A percentile compares a stretch with the other conserved stretches of the same genome.
Evolutionary conservation across 164 flowering plant species (phyloP).

Genomic region (grape (Vitis vinifera)): ASM3070453v1 NC_081812.1:17185501-17186000

Average conservation of each 20-base stretch:
- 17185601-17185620: constrained; percentile 25
- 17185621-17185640: constrained; percentile 29
- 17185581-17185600: constrained; percentile 8
- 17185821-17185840: constrained; percentile 61
- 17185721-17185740: constrained; percentile 29
- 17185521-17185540: constrained; percentile 33
- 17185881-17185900: constrained; percentile 15
- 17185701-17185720: constrained; percentile 36
- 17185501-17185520: constrained; percentile 38
- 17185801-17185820: constrained; percentile 53
- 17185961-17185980: not conserved
- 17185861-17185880: constrained; percentile 38
- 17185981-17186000: too few relatives aligned
- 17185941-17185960: not conserved
- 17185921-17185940: not conserved
- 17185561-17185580: constrained; percentile 22
- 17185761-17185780: constrained; percentile 42
- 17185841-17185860: constrained; percentile 44
- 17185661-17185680: constrained; percentile 36
- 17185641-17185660: constrained; percentile 22
- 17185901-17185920: not conserved
- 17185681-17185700: constrained; percentile 37
- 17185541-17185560: constrained; percentile 36
- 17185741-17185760: constrained; percentile 41
- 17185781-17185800: constrained; percentile 41